Percentiles rank a stretch among this genome's conserved stretches.
Conservation (phyloP, 208 protist genomes). For the Acanthamoeba royreba region DNA sequence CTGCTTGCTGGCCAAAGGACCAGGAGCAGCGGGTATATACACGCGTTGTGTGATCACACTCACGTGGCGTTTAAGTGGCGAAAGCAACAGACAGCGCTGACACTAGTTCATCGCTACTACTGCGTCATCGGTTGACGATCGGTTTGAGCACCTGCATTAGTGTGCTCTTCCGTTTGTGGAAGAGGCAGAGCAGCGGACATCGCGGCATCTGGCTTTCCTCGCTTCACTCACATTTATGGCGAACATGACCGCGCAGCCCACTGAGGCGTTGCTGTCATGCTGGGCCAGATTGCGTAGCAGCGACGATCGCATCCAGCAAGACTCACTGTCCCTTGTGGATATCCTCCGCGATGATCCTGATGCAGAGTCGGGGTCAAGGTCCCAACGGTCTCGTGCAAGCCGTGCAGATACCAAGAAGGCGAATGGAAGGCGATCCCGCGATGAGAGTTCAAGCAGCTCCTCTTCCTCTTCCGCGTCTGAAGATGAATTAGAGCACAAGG, state of each 20-base stretch:
- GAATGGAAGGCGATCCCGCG: background rate
- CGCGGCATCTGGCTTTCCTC: background rate
- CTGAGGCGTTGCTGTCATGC: background rate
- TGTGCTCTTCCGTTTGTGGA: no score
- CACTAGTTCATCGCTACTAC: no score
- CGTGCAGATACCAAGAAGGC: background rate
- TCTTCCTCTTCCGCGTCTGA: background rate
- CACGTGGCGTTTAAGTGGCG: no score
- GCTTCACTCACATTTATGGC: background rate
- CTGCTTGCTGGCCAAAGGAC: no score
- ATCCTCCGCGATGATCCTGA: background rate
- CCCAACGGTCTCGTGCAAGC: background rate
- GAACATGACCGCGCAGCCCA: background rate
- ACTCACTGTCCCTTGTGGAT: background rate
- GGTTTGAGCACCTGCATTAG: no score
- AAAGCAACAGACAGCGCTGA: no score
- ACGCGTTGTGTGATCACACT: no score
- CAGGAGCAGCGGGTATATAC: no score
- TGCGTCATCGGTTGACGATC: no score
- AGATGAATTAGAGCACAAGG: conserved; percentile 12
- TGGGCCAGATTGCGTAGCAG: background rate
- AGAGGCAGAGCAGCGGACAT: no score
- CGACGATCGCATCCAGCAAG: background rate
- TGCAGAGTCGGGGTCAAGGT: background rate
- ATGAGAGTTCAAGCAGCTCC: background rate